phyloP scores from a whole-genome alignment of 768 basidiomycete species.

The Saitozyma podzolica region DNA sequence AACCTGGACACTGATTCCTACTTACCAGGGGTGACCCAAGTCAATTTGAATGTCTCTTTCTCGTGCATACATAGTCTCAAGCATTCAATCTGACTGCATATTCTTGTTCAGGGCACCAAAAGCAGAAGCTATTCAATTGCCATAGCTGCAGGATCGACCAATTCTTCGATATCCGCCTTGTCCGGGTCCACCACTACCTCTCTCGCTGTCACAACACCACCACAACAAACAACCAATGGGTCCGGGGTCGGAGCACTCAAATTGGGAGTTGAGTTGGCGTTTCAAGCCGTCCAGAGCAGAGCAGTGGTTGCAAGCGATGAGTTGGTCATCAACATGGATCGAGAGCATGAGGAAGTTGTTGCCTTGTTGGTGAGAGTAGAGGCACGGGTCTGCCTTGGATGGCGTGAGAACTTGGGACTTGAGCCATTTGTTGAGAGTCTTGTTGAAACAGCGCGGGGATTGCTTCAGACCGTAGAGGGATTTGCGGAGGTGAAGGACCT shows the following conservation, averaged over 20 bases:
- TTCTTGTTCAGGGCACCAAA: no score
- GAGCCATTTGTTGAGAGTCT: constrained; percentile 9
- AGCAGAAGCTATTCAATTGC: no score
- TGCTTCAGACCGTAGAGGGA: constrained; percentile 20
- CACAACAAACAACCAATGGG: no score
- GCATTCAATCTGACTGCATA: no score
- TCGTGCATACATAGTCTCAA: no score
- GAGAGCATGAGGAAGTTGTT: constrained; percentile 6
- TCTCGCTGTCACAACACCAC: no score
- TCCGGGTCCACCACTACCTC: no score
- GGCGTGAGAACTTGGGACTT: constrained; percentile 1
- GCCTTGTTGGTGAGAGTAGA: constrained; percentile 2
- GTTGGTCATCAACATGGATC: constrained; percentile 23
- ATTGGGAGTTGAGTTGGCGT: constrained; percentile 7
- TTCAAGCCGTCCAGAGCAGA: constrained; percentile 5
- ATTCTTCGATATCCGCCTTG: no score
- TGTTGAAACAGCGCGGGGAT: constrained; percentile 15
- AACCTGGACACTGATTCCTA: no score
- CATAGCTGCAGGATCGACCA: no score
- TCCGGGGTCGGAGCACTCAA: constrained; percentile 7
- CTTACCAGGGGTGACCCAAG: no score
- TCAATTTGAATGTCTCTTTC: no score
- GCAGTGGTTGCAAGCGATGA: constrained; percentile 18
- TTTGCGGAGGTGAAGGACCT: constrained; percentile 3
- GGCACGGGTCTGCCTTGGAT: constrained; percentile 11